A percentile compares a stretch with the other conserved stretches of the same genome.
Evolutionary conservation across 2,329 filamentous ascomycete species (phyloP).

Genomic region (Fusarium sp.): DNA sequence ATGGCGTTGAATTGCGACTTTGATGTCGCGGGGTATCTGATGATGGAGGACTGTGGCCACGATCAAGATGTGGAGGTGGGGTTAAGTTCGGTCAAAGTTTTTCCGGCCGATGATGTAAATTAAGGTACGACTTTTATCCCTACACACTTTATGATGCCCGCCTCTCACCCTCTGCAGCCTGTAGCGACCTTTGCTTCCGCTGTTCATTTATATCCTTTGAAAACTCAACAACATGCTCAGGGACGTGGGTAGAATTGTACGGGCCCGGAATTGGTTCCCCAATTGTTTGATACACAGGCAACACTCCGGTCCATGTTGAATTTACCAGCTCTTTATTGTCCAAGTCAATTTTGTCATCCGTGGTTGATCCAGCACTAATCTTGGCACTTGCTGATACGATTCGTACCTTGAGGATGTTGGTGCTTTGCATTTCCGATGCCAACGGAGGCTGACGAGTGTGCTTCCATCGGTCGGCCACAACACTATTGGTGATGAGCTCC

Average conservation of each 20-base stretch:
- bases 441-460: slow-evolving; percentile 79
- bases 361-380: slow-evolving; percentile 75
- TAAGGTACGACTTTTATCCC: neutral
- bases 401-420: slow-evolving; percentile 78
- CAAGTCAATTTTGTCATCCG: slow-evolving; percentile 66
- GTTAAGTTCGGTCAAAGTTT: slow-evolving; percentile 26
- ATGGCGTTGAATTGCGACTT: slow-evolving; percentile 65
- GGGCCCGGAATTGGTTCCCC: slow-evolving; percentile 74
- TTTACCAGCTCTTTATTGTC: slow-evolving; percentile 59
- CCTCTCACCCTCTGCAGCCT: slow-evolving; percentile 47
- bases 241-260: slow-evolving; percentile 73
- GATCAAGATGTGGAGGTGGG: slow-evolving; percentile 45
- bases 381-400: slow-evolving; percentile 83
- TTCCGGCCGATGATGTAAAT: slow-evolving; percentile 27
- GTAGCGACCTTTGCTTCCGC: slow-evolving; percentile 46
- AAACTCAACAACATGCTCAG: slow-evolving; percentile 70
- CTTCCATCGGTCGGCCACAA: slow-evolving; percentile 78
- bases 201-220: slow-evolving; percentile 55
- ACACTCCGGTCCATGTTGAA: slow-evolving; percentile 69
- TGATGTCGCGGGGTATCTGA: slow-evolving; percentile 46
- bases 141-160: slow-evolving; percentile 13
- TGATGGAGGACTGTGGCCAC: slow-evolving; percentile 45
- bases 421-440: slow-evolving; percentile 80
- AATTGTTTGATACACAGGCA: slow-evolving; percentile 74
- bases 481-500: slow-evolving; percentile 81